These are phyloP conservation scores for Stropharia rugosoannulata DNA, from an alignment of 768 basidiomycete species.

Conservation along the genomic window DNA sequence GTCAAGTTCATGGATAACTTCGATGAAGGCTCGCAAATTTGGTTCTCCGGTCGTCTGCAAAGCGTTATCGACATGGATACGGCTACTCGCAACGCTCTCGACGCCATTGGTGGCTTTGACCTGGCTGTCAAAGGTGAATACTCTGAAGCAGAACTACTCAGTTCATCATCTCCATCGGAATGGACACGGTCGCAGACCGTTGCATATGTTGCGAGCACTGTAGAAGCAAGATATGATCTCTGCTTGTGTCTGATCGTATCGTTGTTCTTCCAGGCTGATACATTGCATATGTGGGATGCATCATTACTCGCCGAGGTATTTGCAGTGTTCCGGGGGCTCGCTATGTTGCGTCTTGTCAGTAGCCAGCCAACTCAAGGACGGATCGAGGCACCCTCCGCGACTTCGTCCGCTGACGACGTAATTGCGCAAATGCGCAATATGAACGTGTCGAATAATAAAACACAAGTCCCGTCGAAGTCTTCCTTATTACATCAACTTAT, in stretches of 20 bases:
- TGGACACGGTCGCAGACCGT: conserved; percentile 65
- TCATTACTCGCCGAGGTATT: conserved; percentile 70
- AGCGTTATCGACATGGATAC: conserved; percentile 55
- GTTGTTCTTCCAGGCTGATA: conserved; percentile 70
- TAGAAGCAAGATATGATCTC: conserved; percentile 76
- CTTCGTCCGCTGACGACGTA: conserved; percentile 55
- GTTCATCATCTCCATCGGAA: conserved; percentile 55
- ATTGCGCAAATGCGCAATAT: conserved; percentile 68
- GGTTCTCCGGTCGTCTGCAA: conserved; percentile 61
- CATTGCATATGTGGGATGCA: conserved; percentile 63
- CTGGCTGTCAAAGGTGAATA: conserved; percentile 73
- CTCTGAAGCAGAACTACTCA: conserved; percentile 59
- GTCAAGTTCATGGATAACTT: conserved; percentile 53
- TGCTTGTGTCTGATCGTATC: conserved; percentile 63
- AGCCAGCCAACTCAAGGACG: conserved; percentile 50
- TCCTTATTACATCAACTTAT: conserved; percentile 68
- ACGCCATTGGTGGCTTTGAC: conserved; percentile 73
- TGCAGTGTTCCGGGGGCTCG: conserved; percentile 76
- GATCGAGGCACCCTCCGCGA: conserved; percentile 5
- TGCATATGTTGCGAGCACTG: conserved; percentile 58
- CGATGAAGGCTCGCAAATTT: conserved; percentile 58
- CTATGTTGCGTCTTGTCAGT: conserved; percentile 63
- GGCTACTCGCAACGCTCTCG: conserved; percentile 56
- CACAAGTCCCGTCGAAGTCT: conserved; percentile 48
- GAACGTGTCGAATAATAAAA: conserved; percentile 59